Evolutionary conservation across 2,329 filamentous ascomycete genomes (phyloP), one percentile per base, ranked within the genome.

Genomic region (Byssothecium circinans): DNA sequence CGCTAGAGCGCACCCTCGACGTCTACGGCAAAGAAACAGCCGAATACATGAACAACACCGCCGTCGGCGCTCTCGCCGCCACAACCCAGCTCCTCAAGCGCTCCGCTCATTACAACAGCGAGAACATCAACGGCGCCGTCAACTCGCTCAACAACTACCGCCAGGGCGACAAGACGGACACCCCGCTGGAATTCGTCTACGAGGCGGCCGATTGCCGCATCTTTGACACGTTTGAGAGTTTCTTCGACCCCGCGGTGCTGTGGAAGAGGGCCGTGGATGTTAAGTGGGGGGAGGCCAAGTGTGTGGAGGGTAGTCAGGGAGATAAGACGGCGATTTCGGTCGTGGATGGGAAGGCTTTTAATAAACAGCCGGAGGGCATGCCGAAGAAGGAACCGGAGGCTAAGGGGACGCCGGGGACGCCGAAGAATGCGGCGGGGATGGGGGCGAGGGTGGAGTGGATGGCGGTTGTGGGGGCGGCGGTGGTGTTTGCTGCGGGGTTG

Each of bases 141-240:
- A 61, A 61, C 33, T 47, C 50, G 15, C 42, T 57, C 7, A 54
- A 67, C 35, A 69, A 68, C 39, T 45, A 62, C 15, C 50, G 58
- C 2, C 58, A 63, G 50, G 58, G 55, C 35, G 62, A 68, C 36
- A 53, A 47, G 7, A 49, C 45, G 7, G 42, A 45, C 10, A 67
- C 71, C 1, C 77, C 82, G 17, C 57, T 78, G 11, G 82, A 86
- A 50, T 86, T 83, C 57, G 70, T 78, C 4, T 79, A 81, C 49
- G 77, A 83, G 52, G 75, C 81, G 2, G 79, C 83, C 1, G 79
- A 85, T 56, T 85, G 82, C 56, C 74, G 80, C 8, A 59, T 84
- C 18, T 85, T 78, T 56, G 83, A 78, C 50, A 85, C 82, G 0
- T 56, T 70, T 19, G 66, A 74, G 6, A 82, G 80, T 60, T 57